Conservation (phyloP, 768 basidiomycete genomes). For the Dentipellis sp. region DNA sequence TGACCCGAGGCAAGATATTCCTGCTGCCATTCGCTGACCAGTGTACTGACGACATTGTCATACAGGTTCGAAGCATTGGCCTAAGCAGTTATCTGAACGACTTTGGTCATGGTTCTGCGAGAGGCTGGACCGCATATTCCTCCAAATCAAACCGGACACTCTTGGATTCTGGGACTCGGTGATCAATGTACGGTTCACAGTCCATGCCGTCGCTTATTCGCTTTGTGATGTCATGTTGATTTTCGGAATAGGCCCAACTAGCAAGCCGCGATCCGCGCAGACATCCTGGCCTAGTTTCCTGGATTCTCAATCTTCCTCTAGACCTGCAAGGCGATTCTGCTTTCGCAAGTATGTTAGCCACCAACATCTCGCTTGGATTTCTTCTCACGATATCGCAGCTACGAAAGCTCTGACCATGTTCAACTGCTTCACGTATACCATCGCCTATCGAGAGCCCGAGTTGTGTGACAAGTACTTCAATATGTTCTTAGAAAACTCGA, state of each 20-base stretch:
- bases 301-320: conserved; percentile 65
- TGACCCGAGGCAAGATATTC: conserved; percentile 52
- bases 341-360: conserved; percentile 58
- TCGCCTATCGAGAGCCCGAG: conserved; percentile 58
- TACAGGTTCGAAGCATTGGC: conserved; percentile 82
- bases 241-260: conserved; percentile 28
- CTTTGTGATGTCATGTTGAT: no score
- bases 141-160: conserved; percentile 81
- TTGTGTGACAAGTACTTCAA: conserved; percentile 61
- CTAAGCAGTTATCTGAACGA: conserved; percentile 34
- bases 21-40: neutral
- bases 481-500: conserved; percentile 64
- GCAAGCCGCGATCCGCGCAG: conserved; percentile 75
- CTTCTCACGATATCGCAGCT: conserved; percentile 34
- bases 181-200: conserved; percentile 36
- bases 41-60: conserved; percentile 7
- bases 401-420: conserved; percentile 65
- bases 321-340: conserved; percentile 84
- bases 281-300: conserved; percentile 60
- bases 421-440: conserved; percentile 54
- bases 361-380: conserved; percentile 1
- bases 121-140: conserved; percentile 53
- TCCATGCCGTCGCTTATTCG: neutral
- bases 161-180: conserved; percentile 64
- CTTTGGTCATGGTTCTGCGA: conserved; percentile 69